Evolutionary conservation across 2,329 filamentous ascomycete genomes (phyloP), one percentile per base, ranked within the genome.

Genomic region (Sclerotinia nivalis): DNA sequence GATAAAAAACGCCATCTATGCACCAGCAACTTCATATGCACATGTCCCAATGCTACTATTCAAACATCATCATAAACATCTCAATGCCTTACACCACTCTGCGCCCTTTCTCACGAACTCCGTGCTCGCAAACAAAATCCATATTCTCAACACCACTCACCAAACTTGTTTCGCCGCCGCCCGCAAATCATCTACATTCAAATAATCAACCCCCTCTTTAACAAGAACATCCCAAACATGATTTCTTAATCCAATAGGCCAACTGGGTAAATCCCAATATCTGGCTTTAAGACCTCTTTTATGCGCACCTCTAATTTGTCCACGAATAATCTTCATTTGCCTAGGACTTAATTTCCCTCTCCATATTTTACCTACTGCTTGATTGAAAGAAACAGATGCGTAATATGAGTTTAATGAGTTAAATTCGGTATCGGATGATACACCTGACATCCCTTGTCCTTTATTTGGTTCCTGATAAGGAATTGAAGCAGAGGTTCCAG

Each of bases 331-430:
- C 31, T 72, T 73, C 40, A 85, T 73, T 73, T 88, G 86, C 15
- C 68, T 70, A 3, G 76, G 71, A 43, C 81, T 83, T 1, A 91
- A 77, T 3, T 79, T 80, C 5, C 83, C 84, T 75, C 77, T 82
- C 81, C 78, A 83, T 59, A 83, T 73, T 20, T 74, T 72, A 2
- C 88, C 90, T 20, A 92, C 82, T 0, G 84, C 77, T 4, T 78
- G 75, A 25, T 78, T 79, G 75, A 92, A 89, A 22, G 86, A 84
- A 4, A 84, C 83, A 61, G 86, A 89, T 25, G 89, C 88, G 78
- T 91, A 92, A 79, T 88, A 89, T 4, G 88, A 90, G 77, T 91
- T 92, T 25, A 80, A 79, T 1, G 75, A 70, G 75, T 83, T 82
- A 79, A 85, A 90, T 18, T 76, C 72, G 68, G 77, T 75, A 15